Base-by-base conservation (phyloP, 2,329 filamentous ascomycete species). In the Akanthomyces uredinophilus region DNA sequence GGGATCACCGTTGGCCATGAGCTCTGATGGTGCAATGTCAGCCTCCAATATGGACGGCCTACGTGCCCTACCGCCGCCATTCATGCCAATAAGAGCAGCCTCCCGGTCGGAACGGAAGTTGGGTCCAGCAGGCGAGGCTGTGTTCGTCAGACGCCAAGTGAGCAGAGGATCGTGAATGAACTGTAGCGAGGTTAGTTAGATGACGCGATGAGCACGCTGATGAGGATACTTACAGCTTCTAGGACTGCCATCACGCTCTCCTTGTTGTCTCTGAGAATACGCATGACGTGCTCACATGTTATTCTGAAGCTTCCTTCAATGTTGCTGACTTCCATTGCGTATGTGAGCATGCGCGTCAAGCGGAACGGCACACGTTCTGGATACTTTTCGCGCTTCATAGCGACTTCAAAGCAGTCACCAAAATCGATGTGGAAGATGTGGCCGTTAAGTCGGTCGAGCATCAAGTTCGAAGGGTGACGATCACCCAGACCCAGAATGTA, bases 271-370 rank as follows among this genome's bases (percentile, higher is more conserved):
- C 95, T 83, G 66, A 99, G 80, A 16, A 99, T 93, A 64, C 95
- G 87, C 95, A 99, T 99, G 56, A 97, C 94, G 69, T 96, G 93
- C 77, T 99, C 96, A 70, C 94, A 99, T 6, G 95, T 98, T 63
- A 96, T 98, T 64, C 96, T 87, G 82, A 96, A 99, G 76, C 92
- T 96, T 69, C 95, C 95, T 76, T 99, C 95, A 67, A 99, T 99
- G 72, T 99, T 99, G 83, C 93, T 97, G 61, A 99, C 95, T 78
- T 99, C 95, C 95, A 99, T 99, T 24, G 96, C 96, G 73, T 97
- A 99, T 0, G 96, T 99, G 77, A 99, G 86, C 95, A 99, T 99
- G 68, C 95, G 87, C 2, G 95, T 99, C 53, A 99, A 82, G 63
- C 96, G 89, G 90, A 99, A 99, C 0, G 95, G 96, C 63, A 99